Evolutionary conservation across 176 grass and related monocot species (phyloP), one percentile per base, ranked within the genome.

Genomic region (Saccharum officinarum): DNA sequence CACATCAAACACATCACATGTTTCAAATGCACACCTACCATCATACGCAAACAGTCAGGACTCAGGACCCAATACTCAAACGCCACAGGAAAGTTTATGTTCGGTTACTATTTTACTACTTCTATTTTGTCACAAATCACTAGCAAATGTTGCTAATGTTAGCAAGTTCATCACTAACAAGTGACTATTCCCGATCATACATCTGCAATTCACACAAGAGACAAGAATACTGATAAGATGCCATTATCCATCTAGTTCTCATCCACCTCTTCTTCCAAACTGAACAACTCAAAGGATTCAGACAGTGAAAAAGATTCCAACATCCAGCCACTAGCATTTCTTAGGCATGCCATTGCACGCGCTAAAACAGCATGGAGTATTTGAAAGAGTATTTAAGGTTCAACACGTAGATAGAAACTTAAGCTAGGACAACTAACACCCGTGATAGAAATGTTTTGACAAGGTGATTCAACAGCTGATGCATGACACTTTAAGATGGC

Each of bases 381-480:
- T 81, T 5, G 18, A 36, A 38, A 81, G 10, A 70, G 66, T 70
- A 57, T 23, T 71, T 40, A 57, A 71, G 47, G 67, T 82, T 59
- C 67, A 60, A 7, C 36, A 42, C 57, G 7, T 7, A 82, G 22
- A 71, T 30, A 36, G 66, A 40, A 82, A 71, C 22, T 70, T 40
- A 71, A 82, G 14, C 20, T 70, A 55, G 36, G 34, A 60, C 36
- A 71, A 71, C 22, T 60, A 71, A 28, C 33, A 40, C 4, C n/a
- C 14, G 0, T 71, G 66, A 40, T 70, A 70, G 47, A 82, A 69
- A 70, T 50, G 20, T 37, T 70, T 70, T 40, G 34, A 41, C 15
- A 82, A 71, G 33, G 26, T 70, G 66, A 38, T 57, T 70, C 46
- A 69, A 69, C 79, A 69, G 54, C 79, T 55, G 46, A 71, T 40